phyloP scores from a whole-genome alignment of 169 alveolate genomes.

The Plasmodium coatneyi region DNA sequence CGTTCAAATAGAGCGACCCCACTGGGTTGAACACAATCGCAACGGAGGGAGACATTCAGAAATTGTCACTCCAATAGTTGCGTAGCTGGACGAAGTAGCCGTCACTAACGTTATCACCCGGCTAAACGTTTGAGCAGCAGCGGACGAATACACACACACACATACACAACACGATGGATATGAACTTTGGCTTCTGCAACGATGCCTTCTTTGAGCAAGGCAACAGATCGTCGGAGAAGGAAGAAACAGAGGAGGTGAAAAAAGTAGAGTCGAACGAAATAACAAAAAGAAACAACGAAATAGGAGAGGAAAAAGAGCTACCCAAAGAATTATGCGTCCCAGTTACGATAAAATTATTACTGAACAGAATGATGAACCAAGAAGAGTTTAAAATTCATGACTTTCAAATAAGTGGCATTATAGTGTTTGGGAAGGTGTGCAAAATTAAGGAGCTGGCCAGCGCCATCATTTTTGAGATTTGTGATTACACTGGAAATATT shows the following conservation, averaged over 20 bases:
- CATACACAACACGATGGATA: constrained; percentile 14
- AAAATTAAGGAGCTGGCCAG: constrained; percentile 66
- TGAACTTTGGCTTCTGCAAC: constrained; percentile 60
- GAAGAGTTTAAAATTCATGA: constrained; percentile 65
- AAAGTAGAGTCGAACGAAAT: constrained; percentile 22
- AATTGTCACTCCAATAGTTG: neutral
- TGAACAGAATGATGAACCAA: constrained; percentile 47
- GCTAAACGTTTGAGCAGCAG: neutral
- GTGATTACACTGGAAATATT: constrained; percentile 74
- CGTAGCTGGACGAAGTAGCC: neutral
- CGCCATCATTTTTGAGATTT: constrained; percentile 62
- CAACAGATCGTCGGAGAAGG: constrained; percentile 68
- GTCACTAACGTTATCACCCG: neutral
- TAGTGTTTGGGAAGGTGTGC: constrained; percentile 53
- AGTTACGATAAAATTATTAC: constrained; percentile 58
- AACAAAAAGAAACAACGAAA: neutral
- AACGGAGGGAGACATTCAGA: neutral
- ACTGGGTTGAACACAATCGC: neutral
- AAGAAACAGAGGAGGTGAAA: constrained; percentile 22
- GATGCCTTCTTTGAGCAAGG: constrained; percentile 65
- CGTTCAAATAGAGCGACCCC: neutral
- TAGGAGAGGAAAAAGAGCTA: constrained; percentile 39
- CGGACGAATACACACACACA: neutral
- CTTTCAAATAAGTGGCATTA: constrained; percentile 70
- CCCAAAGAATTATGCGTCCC: constrained; percentile 72